Percentiles rank a stretch among this genome's conserved stretches.
Evolutionary conservation across 192 early-diverging fungal genomes (phyloP).

Genomic region (Tieghemiomyces parasiticus): DNA sequence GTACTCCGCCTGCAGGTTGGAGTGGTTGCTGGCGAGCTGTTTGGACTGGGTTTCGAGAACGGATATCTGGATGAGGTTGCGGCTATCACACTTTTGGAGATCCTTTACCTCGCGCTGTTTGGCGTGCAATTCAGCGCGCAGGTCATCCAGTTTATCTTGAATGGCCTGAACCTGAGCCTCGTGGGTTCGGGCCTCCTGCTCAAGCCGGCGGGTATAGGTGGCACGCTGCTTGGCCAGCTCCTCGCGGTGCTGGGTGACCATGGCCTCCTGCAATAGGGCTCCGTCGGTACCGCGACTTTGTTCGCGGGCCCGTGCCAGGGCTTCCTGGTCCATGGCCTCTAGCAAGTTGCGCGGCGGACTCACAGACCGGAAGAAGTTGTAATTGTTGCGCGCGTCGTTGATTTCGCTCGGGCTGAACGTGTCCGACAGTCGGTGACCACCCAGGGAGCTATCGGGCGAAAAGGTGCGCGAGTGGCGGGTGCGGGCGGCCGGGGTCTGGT

Average conservation of each 20-base stretch:
- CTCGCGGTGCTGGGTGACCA: background rate
- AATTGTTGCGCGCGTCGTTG: background rate
- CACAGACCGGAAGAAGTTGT: background rate
- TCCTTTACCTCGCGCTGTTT: conserved; percentile 2
- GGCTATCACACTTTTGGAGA: background rate
- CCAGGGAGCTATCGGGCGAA: background rate
- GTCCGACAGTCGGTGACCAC: conserved; percentile 2
- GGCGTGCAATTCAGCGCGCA: background rate
- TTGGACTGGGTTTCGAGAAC: background rate
- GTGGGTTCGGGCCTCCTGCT: background rate
- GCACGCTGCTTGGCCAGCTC: background rate
- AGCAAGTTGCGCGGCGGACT: conserved; percentile 6
- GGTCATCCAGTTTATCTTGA: background rate
- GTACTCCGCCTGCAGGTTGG: conserved; percentile 5
- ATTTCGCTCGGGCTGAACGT: conserved; percentile 11
- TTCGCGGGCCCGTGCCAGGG: background rate
- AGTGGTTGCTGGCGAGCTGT: background rate
- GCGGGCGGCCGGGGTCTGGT: background rate
- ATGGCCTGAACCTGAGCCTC: background rate
- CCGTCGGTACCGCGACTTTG: background rate
- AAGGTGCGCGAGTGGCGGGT: no score
- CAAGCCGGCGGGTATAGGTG: background rate
- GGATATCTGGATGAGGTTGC: background rate
- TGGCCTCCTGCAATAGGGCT: background rate
- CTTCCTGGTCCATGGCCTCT: conserved; percentile 1